Conservation (phyloP, 495 filamentous ascomycete genomes). For the Beverwykella pulmonaria region DNA sequence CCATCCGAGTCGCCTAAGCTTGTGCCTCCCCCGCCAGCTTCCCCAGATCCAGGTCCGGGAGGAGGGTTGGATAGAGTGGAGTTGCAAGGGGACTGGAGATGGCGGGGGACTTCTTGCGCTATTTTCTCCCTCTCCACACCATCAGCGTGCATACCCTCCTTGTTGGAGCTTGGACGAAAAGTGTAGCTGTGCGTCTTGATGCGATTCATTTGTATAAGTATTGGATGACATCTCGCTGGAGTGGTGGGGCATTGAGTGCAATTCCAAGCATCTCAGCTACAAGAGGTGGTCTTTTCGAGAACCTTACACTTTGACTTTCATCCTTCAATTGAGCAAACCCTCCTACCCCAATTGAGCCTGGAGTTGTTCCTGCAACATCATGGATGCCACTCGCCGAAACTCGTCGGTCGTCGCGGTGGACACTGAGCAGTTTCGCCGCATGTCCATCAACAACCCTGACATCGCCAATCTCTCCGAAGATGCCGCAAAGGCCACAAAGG, state of each 20-base stretch:
- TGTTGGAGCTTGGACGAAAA: not conserved
- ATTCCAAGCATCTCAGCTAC: not conserved
- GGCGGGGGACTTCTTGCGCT: not conserved
- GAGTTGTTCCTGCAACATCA: not conserved
- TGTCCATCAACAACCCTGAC: conserved; percentile 20
- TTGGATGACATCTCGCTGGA: not conserved
- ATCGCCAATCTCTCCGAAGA: conserved; percentile 19
- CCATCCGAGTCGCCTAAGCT: not conserved
- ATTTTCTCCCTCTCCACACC: conserved; percentile 5
- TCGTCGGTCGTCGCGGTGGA: conserved; percentile 14
- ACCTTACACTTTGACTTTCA: not conserved
- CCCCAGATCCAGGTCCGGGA: conserved; percentile 12
- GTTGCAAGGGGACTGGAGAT: not conserved
- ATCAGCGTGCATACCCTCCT: not conserved
- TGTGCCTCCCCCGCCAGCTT: not conserved
- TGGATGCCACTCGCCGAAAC: conserved; percentile 18
- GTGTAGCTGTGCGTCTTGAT: not conserved
- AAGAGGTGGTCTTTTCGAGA: not conserved
- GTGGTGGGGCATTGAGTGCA: not conserved
- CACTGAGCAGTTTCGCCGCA: conserved; percentile 16
- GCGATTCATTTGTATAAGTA: conserved; percentile 15
- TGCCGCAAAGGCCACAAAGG: conserved; percentile 24
- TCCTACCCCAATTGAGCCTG: not conserved
- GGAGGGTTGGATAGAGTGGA: not conserved
- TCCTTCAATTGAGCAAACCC: not conserved